These are phyloP conservation scores for Termitomyces bulborhizus DNA, from an alignment of 768 basidiomycete genomes.

Conservation along the genomic window DNA sequence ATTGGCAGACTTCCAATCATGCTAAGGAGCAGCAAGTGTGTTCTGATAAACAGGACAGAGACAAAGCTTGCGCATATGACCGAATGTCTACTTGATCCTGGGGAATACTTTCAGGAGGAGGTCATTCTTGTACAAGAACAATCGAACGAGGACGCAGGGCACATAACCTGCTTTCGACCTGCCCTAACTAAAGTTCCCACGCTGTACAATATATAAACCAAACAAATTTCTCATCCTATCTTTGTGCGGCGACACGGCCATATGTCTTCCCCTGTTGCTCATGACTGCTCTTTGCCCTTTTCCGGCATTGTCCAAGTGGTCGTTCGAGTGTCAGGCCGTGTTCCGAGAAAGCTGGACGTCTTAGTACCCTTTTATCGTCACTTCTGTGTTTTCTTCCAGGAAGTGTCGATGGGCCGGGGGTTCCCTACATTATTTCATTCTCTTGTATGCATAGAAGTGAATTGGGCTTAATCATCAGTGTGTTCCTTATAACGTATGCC, in stretches of 20 bases:
- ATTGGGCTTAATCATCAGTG: neutral
- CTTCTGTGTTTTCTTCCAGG: slow-evolving; percentile 22
- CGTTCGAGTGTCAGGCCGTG: slow-evolving; percentile 91
- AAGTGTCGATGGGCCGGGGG: slow-evolving; percentile 77
- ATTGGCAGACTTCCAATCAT: slow-evolving; percentile 95
- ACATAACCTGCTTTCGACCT: slow-evolving; percentile 14
- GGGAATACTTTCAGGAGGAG: slow-evolving; percentile 98
- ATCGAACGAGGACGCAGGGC: slow-evolving; percentile 71
- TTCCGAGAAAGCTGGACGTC: slow-evolving; percentile 70
- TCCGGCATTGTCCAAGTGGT: slow-evolving; percentile 42
- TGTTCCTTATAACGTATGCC: no score
- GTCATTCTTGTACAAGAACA: slow-evolving; percentile 99
- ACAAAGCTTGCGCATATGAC: slow-evolving; percentile 88
- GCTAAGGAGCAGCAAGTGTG: slow-evolving; percentile 93
- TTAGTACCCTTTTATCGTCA: slow-evolving; percentile 69
- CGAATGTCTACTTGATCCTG: slow-evolving; percentile 97
- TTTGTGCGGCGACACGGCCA: slow-evolving; percentile 83
- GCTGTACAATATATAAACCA: slow-evolving; percentile 10
- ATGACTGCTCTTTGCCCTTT: slow-evolving; percentile 43
- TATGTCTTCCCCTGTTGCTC: slow-evolving; percentile 85
- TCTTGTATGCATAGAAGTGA: neutral
- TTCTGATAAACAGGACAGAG: slow-evolving; percentile 71
- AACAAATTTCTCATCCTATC: slow-evolving; percentile 14
- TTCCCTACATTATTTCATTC: slow-evolving; percentile 33
- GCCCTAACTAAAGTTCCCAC: slow-evolving; percentile 33